These are phyloP conservation scores for Phytophthora rubi DNA, from an alignment of 352 stramenopile genomes.

Conservation along the genomic window DNA sequence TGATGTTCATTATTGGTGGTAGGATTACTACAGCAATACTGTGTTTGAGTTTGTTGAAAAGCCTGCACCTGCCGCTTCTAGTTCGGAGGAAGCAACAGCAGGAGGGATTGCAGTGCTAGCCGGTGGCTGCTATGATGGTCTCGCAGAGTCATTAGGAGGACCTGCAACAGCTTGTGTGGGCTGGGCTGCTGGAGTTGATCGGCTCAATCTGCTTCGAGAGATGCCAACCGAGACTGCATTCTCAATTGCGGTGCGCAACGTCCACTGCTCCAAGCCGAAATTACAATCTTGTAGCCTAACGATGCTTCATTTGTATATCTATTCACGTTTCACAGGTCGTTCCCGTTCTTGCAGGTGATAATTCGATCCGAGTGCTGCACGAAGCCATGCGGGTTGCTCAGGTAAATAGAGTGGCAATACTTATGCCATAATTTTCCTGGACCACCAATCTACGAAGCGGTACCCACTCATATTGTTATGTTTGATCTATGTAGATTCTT, in stretches of 20 bases:
- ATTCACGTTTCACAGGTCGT: conserved; percentile 55
- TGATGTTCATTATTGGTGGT: background rate
- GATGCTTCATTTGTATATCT: background rate
- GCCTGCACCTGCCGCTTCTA: conserved; percentile 1
- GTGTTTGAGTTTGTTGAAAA: conserved; percentile 90
- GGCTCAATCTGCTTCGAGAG: conserved; percentile 69
- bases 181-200: conserved; percentile 87
- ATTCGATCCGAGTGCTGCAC: conserved; percentile 56
- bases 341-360: conserved; percentile 55
- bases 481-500: conserved; percentile 43
- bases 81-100: conserved; percentile 23
- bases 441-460: background rate
- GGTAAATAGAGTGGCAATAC: conserved; percentile 20
- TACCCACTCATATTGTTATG: background rate
- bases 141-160: conserved; percentile 73
- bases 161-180: conserved; percentile 71
- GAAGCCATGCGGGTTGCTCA: conserved; percentile 72
- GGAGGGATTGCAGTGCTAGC: conserved; percentile 82
- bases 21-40: conserved; percentile 92
- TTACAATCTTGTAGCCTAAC: conserved; percentile 7
- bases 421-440: background rate
- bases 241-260: conserved; percentile 61
- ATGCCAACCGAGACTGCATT: conserved; percentile 13
- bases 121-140: conserved; percentile 84
- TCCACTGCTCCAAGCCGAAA: background rate